Percentiles rank a stretch among this genome's conserved stretches.
Conservation (phyloP, 2,329 filamentous ascomycete species). For the Lithohypha guttulata region DNA sequence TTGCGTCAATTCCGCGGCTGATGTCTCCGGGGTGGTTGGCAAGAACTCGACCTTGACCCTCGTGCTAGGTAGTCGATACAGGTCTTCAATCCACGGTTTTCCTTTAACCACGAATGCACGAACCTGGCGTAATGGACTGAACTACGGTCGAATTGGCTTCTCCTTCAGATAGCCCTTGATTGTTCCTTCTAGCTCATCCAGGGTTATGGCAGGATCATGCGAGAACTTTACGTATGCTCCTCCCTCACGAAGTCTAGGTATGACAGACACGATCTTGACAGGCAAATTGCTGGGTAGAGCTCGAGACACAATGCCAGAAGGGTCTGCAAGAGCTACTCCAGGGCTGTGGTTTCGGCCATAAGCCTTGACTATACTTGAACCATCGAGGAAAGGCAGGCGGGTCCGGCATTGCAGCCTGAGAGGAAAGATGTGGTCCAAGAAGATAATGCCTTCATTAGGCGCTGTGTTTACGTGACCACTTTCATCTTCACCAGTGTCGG, state of each 20-base stretch:
- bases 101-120: slow-evolving; percentile 65
- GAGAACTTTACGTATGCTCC: slow-evolving; percentile 86
- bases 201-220: slow-evolving; percentile 37
- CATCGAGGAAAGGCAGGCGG: slow-evolving; percentile 39
- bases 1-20: slow-evolving; percentile 71
- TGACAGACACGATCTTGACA: slow-evolving; percentile 65
- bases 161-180: slow-evolving; percentile 55
- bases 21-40: slow-evolving; percentile 56
- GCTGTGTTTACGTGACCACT: slow-evolving; percentile 69
- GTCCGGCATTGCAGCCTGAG: slow-evolving; percentile 58
- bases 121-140: slow-evolving; percentile 67
- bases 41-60: slow-evolving; percentile 77
- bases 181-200: slow-evolving; percentile 48
- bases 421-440: slow-evolving; percentile 86
- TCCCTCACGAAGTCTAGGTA: slow-evolving; percentile 80
- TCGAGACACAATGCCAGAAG: slow-evolving; percentile 43
- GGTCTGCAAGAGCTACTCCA: slow-evolving; percentile 44
- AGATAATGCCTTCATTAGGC: slow-evolving; percentile 71
- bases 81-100: slow-evolving; percentile 85
- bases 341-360: slow-evolving; percentile 35
- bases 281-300: slow-evolving; percentile 53
- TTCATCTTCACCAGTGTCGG: slow-evolving; percentile 21
- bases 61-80: slow-evolving; percentile 68
- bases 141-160: slow-evolving; percentile 74
- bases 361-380: slow-evolving; percentile 24